phyloP scores from a whole-genome alignment of 352 stramenopile species.

The Pythium utonaiense region DNA sequence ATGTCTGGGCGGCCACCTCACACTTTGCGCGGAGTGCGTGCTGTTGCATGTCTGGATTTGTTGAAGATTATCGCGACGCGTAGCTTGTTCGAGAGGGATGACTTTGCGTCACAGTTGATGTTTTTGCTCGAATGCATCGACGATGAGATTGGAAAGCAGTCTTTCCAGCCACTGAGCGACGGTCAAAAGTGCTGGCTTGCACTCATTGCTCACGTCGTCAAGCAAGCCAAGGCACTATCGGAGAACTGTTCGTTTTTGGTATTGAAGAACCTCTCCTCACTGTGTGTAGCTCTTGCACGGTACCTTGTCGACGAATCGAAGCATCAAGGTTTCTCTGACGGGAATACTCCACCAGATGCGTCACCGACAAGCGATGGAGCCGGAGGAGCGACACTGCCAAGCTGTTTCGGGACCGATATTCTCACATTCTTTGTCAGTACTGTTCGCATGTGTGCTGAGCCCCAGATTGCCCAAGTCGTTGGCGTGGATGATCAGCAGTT shows the following conservation, averaged over 20 bases:
- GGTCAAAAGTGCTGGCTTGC: constrained; percentile 62
- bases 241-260: constrained; percentile 44
- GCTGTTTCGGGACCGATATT: constrained; percentile 54
- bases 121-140: constrained; percentile 56
- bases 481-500: constrained; percentile 62
- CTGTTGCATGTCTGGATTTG: constrained; percentile 41
- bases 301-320: constrained; percentile 56
- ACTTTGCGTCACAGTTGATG: constrained; percentile 63
- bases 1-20: constrained; percentile 8
- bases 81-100: constrained; percentile 47
- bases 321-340: constrained; percentile 23
- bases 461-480: constrained; percentile 33
- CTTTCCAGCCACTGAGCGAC: constrained; percentile 6
- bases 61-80: constrained; percentile 33
- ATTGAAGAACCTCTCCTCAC: constrained; percentile 52
- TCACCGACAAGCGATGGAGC: background rate
- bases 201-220: constrained; percentile 49
- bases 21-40: constrained; percentile 10
- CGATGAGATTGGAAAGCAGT: constrained; percentile 19
- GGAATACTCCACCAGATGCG: background rate
- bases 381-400: background rate
- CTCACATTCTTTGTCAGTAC: constrained; percentile 48
- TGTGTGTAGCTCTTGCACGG: constrained; percentile 46
- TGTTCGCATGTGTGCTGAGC: constrained; percentile 37
- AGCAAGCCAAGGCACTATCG: constrained; percentile 37